These are phyloP conservation scores for Dunaliella primolecta DNA, from an alignment of 139 green algal genomes.

Conservation along the genomic window DNA sequence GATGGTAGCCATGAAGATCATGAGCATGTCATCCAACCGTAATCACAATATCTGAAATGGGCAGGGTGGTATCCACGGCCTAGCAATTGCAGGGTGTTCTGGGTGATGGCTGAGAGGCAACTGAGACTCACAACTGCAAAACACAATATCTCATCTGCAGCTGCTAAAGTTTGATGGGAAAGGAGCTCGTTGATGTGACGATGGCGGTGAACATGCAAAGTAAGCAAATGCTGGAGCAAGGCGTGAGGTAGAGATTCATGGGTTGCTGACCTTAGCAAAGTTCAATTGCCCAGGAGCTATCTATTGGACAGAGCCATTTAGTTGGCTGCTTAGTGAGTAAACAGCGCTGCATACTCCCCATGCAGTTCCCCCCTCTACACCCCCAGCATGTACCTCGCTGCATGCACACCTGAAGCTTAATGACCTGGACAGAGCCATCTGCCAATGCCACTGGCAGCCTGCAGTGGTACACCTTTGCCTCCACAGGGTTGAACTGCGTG, in stretches of 20 bases:
- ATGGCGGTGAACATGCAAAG: not conserved
- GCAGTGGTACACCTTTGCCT: conserved; percentile 39
- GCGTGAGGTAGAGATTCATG: not conserved
- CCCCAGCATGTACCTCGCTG: too few species aligned
- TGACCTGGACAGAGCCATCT: conserved; percentile 11
- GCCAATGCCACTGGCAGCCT: conserved; percentile 30
- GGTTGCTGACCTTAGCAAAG: not conserved
- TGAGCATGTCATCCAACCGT: too few species aligned
- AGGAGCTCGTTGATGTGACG: too few species aligned
- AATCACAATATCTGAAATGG: too few species aligned
- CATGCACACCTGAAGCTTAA: conserved; percentile 11
- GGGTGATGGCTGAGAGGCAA: not conserved
- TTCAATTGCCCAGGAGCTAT: too few species aligned
- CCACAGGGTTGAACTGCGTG: conserved; percentile 44
- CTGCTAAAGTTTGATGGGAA: too few species aligned
- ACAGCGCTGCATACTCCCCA: too few species aligned
- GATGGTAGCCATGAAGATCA: too few species aligned
- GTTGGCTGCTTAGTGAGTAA: too few species aligned
- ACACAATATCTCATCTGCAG: not conserved
- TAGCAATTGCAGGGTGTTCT: not conserved
- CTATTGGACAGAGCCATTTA: too few species aligned
- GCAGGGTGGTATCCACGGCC: not conserved
- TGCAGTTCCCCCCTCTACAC: too few species aligned
- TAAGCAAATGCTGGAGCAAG: not conserved
- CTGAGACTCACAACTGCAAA: not conserved